Conservation (phyloP, 768 basidiomycete species). For the Tylopilus sp. region DNA sequence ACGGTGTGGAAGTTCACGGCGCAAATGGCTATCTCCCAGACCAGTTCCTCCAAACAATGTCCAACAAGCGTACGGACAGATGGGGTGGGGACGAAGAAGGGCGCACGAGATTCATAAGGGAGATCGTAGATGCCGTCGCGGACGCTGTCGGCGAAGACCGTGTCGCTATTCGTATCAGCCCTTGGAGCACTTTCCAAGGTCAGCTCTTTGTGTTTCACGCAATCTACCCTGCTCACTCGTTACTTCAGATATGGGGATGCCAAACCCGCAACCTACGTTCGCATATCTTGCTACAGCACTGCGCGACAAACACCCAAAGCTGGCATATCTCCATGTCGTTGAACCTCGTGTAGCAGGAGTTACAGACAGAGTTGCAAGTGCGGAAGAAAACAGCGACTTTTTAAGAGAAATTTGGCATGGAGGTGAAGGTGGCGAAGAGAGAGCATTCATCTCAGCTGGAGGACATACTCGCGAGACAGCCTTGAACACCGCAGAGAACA, state of each 20-base stretch:
- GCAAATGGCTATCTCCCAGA: background rate
- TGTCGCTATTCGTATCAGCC: slow-evolving; percentile 1
- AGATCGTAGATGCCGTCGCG: background rate
- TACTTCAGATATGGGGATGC: slow-evolving; percentile 45
- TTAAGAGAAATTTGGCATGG: background rate
- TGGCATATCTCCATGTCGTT: slow-evolving; percentile 50
- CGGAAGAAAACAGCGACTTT: background rate
- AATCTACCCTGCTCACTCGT: background rate
- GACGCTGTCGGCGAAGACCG: background rate
- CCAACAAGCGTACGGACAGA: background rate
- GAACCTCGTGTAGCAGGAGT: slow-evolving; percentile 9
- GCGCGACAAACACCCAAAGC: slow-evolving; percentile 21
- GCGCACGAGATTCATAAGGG: background rate
- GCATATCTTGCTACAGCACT: slow-evolving; percentile 43
- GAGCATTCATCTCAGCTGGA: slow-evolving; percentile 1
- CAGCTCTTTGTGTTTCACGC: background rate
- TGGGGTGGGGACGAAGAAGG: background rate
- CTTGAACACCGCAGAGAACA: background rate
- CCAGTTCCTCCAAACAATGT: background rate
- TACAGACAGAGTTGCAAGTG: background rate
- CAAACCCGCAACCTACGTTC: slow-evolving; percentile 27
- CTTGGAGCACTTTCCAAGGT: background rate
- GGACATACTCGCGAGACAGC: background rate
- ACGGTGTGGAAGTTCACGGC: background rate
- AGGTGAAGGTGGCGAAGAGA: background rate